Percentiles rank a stretch among this genome's conserved stretches.
phyloP scores from a whole-genome alignment of 2,329 filamentous ascomycete species.

The Aureobasidium subglaciale region DNA sequence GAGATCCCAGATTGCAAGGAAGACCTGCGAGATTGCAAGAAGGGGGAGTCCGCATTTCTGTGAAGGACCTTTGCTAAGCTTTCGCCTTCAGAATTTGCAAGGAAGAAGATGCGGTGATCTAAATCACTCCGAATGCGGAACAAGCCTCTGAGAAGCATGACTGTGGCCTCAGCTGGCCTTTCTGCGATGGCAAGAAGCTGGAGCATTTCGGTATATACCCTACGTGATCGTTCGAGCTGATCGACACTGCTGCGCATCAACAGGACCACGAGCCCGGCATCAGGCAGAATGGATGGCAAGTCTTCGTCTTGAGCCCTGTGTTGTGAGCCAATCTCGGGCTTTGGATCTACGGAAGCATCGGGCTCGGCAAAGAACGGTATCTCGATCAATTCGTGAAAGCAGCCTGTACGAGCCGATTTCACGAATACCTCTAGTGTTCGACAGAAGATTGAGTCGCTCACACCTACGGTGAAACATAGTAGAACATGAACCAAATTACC shows the following conservation, averaged over 20 bases:
- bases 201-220: slow-evolving; percentile 26
- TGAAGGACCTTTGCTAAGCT: slow-evolving; percentile 61
- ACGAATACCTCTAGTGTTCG: neutral
- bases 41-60: slow-evolving; percentile 8
- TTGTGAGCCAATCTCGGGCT: neutral
- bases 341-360: neutral
- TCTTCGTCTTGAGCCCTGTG: neutral
- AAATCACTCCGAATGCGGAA: slow-evolving; percentile 80
- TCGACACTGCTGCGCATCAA: slow-evolving; percentile 17
- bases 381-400: slow-evolving; percentile 1
- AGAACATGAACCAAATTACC: slow-evolving; percentile 9
- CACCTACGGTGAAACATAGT: neutral
- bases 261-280: slow-evolving; percentile 13
- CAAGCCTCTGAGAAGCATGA: slow-evolving; percentile 35
- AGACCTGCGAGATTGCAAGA: slow-evolving; percentile 10
- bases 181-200: slow-evolving; percentile 24
- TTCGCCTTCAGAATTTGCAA: slow-evolving; percentile 62
- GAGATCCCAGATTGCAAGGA: slow-evolving; percentile 13
- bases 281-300: slow-evolving; percentile 7
- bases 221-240: slow-evolving; percentile 6
- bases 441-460: slow-evolving; percentile 2
- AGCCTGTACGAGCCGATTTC: slow-evolving; percentile 1
- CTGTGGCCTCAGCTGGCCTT: slow-evolving; percentile 24
- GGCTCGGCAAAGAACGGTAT: slow-evolving; percentile 3
- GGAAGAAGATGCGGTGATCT: slow-evolving; percentile 67